Base-by-base conservation (phyloP, 2,329 filamentous ascomycete genomes). In the Pseudogymnoascus sp. region DNA sequence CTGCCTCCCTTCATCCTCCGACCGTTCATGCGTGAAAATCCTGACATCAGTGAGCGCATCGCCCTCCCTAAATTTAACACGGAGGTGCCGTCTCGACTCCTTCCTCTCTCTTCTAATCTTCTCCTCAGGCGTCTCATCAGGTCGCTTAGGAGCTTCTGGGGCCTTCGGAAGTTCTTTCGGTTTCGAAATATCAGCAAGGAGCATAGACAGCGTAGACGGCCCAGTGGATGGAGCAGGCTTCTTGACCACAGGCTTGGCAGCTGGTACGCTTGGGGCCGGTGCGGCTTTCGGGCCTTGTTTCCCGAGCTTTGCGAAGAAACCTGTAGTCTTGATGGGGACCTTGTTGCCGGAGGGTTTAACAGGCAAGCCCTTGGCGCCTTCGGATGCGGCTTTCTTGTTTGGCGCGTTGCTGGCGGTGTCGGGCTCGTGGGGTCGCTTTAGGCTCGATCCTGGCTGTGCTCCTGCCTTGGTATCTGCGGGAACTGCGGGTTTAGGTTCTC, bases 31-130 rank as follows among this genome's bases (percentile, higher is more conserved):
- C 61, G 85, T 84, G 74, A 92, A 92, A 59, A 86, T 77, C 65
- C 83, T 82, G 61, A 90, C 77, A 67, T 89, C 78, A 1, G 86
- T 86, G 31, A 93, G 79, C 31, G 85, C 82, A 15, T 81, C 76
- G 59, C 87, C 88, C 0, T 84, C 80, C 70, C 87, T 89, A 80
- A 88, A 93, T 5, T 76, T 81, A 5, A 93, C 89, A 10, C 86
- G 82, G 21, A 92, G 76, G 65, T 87, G 84, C 36, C 87, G 82
- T 58, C 89, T 82, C 63, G 84, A 80, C 71, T 92, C 88, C 69
- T 90, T 92, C 36, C 88, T 84, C 4, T 90, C 76, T 9, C 89
- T 83, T 68, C 85, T 88, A 1, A 79, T 77, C 67, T 80, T 86
- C 70, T 90, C 82, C 68, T 89, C 87, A 0, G 84, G 77, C 0